Conservation (phyloP, 768 basidiomycete genomes). For the Pleurotus ostreatus region DNA sequence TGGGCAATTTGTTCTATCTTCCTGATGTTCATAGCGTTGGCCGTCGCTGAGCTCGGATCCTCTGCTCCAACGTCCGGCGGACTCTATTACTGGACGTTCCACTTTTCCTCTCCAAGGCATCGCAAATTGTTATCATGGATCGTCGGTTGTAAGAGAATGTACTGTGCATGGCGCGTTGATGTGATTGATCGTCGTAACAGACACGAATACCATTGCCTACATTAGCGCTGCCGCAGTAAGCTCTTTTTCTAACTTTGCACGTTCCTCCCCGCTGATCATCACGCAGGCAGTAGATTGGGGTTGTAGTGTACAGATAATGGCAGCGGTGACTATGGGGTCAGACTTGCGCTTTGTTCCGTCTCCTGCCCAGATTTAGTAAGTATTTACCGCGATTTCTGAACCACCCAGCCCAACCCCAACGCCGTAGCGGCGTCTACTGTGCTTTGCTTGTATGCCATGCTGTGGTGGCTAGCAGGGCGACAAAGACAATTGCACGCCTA, state of each 20-base stretch:
- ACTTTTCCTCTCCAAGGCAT: constrained; percentile 45
- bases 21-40: constrained; percentile 42
- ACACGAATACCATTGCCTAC: constrained; percentile 46
- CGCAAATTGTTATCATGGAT: constrained; percentile 57
- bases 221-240: constrained; percentile 28
- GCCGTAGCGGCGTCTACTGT: constrained; percentile 48
- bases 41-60: constrained; percentile 47
- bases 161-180: too few relatives aligned
- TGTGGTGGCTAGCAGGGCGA: constrained; percentile 47
- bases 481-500: constrained; percentile 43
- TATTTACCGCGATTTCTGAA: neutral
- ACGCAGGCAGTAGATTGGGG: constrained; percentile 41
- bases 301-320: constrained; percentile 44
- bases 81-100: constrained; percentile 61
- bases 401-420: neutral
- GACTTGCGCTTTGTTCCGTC: constrained; percentile 19
- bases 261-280: neutral
- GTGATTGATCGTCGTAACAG: constrained; percentile 18
- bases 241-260: neutral
- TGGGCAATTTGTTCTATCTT: constrained; percentile 44
- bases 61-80: constrained; percentile 50
- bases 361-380: constrained; percentile 22
- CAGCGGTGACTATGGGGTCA: constrained; percentile 32
- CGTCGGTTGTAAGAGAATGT: constrained; percentile 46
- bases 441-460: constrained; percentile 46